Evolutionary conservation across 2,329 filamentous ascomycete genomes (phyloP), one percentile per base, ranked within the genome.

Genomic region (Cladophialophora exuberans): DNA sequence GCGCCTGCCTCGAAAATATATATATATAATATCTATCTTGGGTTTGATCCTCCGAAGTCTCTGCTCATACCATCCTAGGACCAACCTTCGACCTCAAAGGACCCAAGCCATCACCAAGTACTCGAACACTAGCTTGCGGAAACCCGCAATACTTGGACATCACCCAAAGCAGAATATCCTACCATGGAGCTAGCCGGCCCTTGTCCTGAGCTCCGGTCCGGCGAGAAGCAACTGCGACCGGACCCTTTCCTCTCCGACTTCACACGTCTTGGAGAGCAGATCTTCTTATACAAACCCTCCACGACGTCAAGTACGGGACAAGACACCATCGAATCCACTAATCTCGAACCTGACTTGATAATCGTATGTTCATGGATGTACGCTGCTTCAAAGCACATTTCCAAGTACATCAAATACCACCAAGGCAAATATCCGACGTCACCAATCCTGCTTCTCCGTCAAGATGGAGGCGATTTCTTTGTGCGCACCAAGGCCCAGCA

Each of bases 351-450:
- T 10, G 74, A 74, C 49, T 72, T 82, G 30, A 72, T 82, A 52
- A 59, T 81, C 20, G 44, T 82, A 30, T 72, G 75, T 30, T 69
- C 73, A 6, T 83, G 80, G 80, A 79, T 81, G 73, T 75, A 73
- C 39, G 79, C 80, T 7, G 71, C 65, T n/a, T 74, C 79, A 33
- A 65, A 66, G 5, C 78, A 82, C 63, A 75, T 82, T 39, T 72
- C 73, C 60, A 83, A 83, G 61, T 83, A 82, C 64, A 70, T 79
- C 23, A 62, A 70, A 3, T 68, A 70, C 22, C 76, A 82, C 64
- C 76, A 76, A 57, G 54, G 62, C 4, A 63, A 74, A 15, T 81
- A 76, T 64, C 78, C 79, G 1, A 65, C 66, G 4, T 70, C 79
- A 3, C 66, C 68, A 26, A 75, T 83, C 47, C 68, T 83, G 25